Conservation (phyloP, 805 yeast species). For the Wickerhamiella nectarea region DNA sequence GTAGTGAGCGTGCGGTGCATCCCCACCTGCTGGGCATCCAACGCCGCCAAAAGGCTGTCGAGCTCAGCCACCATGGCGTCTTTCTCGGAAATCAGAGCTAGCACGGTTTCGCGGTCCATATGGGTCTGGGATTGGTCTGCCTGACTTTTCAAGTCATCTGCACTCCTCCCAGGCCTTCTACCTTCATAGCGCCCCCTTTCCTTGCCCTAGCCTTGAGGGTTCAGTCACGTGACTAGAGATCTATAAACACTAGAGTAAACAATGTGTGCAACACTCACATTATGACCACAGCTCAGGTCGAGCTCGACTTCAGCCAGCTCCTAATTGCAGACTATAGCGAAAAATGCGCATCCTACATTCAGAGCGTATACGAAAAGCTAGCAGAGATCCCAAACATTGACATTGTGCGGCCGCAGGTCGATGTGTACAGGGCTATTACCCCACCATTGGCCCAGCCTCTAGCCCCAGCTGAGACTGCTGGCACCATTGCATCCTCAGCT, state of each 20-base stretch:
- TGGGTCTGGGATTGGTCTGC: too few relatives aligned
- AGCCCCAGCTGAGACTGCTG: too few relatives aligned
- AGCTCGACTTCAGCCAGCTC: background rate
- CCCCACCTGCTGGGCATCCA: conserved; percentile 36
- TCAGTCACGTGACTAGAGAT: too few relatives aligned
- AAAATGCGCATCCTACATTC: background rate
- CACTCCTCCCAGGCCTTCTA: too few relatives aligned
- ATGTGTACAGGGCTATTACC: background rate
- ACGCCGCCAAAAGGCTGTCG: conserved; percentile 30
- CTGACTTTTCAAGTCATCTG: too few relatives aligned
- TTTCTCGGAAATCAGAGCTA: conserved; percentile 14
- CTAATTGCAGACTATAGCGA: background rate
- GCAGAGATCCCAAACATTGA: background rate
- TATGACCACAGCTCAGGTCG: background rate
- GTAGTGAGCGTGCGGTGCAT: conserved; percentile 55
- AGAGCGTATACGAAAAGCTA: background rate
- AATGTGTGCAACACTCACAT: background rate
- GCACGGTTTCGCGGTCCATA: conserved; percentile 10
- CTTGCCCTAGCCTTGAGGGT: too few relatives aligned
- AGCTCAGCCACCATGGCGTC: conserved; percentile 32
- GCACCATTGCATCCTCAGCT: too few relatives aligned
- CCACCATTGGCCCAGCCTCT: too few relatives aligned
- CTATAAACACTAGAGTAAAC: background rate
- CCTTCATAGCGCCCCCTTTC: too few relatives aligned
- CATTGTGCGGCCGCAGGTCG: background rate